Evolutionary conservation across 2,329 filamentous ascomycete species (phyloP), one percentile per base, ranked within the genome.

Genomic region (Colletotrichum godetiae): DNA sequence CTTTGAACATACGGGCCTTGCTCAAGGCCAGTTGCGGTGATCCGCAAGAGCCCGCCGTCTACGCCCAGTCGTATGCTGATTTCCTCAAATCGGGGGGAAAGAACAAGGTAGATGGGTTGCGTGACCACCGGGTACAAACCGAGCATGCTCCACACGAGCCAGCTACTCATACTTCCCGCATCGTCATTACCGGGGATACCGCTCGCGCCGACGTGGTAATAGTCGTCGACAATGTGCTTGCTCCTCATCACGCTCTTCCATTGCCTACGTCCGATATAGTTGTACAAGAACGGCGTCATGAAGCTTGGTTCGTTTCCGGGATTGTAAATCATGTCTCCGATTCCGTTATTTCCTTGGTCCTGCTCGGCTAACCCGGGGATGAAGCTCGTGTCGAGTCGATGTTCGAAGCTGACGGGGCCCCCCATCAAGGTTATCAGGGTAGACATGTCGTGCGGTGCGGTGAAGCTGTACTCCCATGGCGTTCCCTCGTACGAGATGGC

Each of bases 181-280:
- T 91, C 89, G 52, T 86, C 86, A 76, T 91, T 91, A 0, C 89
- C 89, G 0, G 89, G 89, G 4, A 91, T 82, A 0, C 89, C 89
- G 10, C 77, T 79, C 1, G 80, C 78, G 0, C 85, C 86, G 6
- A 82, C 80, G 75, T 84, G 83, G 79, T 89, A 90, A 76, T 84
- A 88, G 22, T 81, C 76, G 60, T 87, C 85, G 13, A 87, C 85
- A 35, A 90, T 83, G 29, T 81, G 78, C 49, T 87, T 84, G 11
- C 87, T 87, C 31, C 84, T 83, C 69, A 84, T 80, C 4, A 90
- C 88, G 1, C 85, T 87, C 63, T 87, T 84, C 76, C 86, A 85
- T 65, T 90, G 88, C 46, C 84, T 83, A 57, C 84, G 81, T 31
- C 68, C 72, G 53, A 88, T 82, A 76, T 87, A 91, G 75, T 91